phyloP scores from a whole-genome alignment of 208 protist species.

The Trypanosoma platydactyli region DNA sequence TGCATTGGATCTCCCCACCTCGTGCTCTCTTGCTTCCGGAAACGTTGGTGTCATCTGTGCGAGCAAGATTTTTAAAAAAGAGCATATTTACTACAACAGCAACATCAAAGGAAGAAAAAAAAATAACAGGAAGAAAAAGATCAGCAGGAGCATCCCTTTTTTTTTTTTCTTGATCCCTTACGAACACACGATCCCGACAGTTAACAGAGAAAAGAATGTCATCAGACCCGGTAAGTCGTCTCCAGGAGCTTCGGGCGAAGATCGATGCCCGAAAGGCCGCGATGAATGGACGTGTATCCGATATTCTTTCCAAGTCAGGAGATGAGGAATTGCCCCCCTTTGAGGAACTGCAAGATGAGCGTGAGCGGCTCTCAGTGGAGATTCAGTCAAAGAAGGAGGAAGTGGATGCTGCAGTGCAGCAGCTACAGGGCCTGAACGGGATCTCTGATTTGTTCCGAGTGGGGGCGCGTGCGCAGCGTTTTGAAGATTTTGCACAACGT shows the following conservation, averaged over 20 bases:
- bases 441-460: conserved; percentile 49
- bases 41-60: no score
- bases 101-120: neutral
- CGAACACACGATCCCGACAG: neutral
- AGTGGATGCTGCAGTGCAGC: conserved; percentile 62
- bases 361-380: conserved; percentile 48
- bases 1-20: no score
- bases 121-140: neutral
- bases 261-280: conserved; percentile 29
- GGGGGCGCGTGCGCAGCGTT: conserved; percentile 69
- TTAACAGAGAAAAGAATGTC: neutral
- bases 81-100: no score
- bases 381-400: conserved; percentile 81
- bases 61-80: no score
- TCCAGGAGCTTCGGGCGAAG: conserved; percentile 26
- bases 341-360: conserved; percentile 54
- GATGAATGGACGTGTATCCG: conserved; percentile 33
- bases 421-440: conserved; percentile 56
- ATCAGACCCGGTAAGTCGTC: neutral
- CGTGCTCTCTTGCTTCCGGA: no score
- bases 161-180: no score
- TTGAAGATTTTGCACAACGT: conserved; percentile 56
- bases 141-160: no score
- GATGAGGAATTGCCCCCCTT: conserved; percentile 41
- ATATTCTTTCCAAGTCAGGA: conserved; percentile 29